phyloP scores from a whole-genome alignment of 352 stramenopile genomes.

The Phytopythium montanum region DNA sequence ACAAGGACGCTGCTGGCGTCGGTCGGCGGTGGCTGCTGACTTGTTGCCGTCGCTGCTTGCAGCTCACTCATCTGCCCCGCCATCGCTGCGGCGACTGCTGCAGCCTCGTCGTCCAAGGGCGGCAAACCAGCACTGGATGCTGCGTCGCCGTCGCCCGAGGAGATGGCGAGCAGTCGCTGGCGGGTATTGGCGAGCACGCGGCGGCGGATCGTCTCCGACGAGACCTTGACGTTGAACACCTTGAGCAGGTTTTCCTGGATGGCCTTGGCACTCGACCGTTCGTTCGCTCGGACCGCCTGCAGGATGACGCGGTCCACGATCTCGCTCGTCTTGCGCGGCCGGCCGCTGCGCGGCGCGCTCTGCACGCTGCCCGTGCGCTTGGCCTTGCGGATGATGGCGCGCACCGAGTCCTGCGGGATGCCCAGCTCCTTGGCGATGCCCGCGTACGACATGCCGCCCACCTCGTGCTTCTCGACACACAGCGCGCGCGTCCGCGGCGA shows the following conservation, averaged over 20 bases:
- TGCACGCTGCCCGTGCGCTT: slow-evolving; percentile 54
- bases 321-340: slow-evolving; percentile 60
- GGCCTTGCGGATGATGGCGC: slow-evolving; percentile 60
- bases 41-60: background rate
- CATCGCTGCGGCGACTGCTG: background rate
- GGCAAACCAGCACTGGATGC: background rate
- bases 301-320: slow-evolving; percentile 69
- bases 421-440: slow-evolving; percentile 46
- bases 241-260: slow-evolving; percentile 55
- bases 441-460: slow-evolving; percentile 49
- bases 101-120: background rate
- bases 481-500: slow-evolving; percentile 44
- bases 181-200: slow-evolving; percentile 54
- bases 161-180: slow-evolving; percentile 18
- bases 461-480: slow-evolving; percentile 50
- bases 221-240: slow-evolving; percentile 59
- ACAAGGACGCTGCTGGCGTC: background rate
- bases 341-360: slow-evolving; percentile 49
- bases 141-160: background rate
- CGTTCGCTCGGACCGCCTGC: slow-evolving; percentile 46
- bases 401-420: slow-evolving; percentile 57
- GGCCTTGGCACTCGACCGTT: slow-evolving; percentile 50
- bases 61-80: background rate
- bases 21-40: background rate
- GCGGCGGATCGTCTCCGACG: slow-evolving; percentile 53